These are phyloP conservation scores for Metschnikowia cerradonensis DNA, from an alignment of 805 yeast species.

Conservation along the genomic window DNA sequence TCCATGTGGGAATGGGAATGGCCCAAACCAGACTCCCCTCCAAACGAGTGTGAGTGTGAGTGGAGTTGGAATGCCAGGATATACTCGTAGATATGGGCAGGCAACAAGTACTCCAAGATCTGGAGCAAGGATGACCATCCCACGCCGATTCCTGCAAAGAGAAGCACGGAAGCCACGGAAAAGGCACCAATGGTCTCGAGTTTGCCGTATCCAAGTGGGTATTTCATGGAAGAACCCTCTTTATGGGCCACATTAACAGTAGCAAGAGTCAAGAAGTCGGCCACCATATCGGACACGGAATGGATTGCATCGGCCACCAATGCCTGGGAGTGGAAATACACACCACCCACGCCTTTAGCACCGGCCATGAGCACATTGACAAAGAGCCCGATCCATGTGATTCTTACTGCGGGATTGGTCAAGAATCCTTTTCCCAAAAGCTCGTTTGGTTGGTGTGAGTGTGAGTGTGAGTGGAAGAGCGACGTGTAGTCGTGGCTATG, in stretches of 20 bases:
- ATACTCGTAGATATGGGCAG: constrained; percentile 55
- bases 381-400: constrained; percentile 86
- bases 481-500: constrained; percentile 21
- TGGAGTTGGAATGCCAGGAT: constrained; percentile 47
- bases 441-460: constrained; percentile 40
- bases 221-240: constrained; percentile 51
- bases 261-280: constrained; percentile 83
- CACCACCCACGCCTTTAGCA: constrained; percentile 85
- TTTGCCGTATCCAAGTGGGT: constrained; percentile 90
- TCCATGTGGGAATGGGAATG: constrained; percentile 13
- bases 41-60: constrained; percentile 47
- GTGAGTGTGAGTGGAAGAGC: constrained; percentile 24
- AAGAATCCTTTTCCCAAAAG: constrained; percentile 27
- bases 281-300: constrained; percentile 83
- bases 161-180: constrained; percentile 76
- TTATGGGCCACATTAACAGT: constrained; percentile 76
- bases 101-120: constrained; percentile 63
- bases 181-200: constrained; percentile 89
- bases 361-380: constrained; percentile 84
- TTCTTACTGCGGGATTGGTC: constrained; percentile 80
- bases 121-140: constrained; percentile 80
- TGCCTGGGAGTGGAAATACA: constrained; percentile 91
- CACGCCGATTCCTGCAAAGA: constrained; percentile 85
- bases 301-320: constrained; percentile 92
- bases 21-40: constrained; percentile 11